Percentiles rank a stretch among this genome's conserved stretches.
phyloP scores from a whole-genome alignment of 2,329 filamentous ascomycete genomes.

The Lecanicillium sp. region DNA sequence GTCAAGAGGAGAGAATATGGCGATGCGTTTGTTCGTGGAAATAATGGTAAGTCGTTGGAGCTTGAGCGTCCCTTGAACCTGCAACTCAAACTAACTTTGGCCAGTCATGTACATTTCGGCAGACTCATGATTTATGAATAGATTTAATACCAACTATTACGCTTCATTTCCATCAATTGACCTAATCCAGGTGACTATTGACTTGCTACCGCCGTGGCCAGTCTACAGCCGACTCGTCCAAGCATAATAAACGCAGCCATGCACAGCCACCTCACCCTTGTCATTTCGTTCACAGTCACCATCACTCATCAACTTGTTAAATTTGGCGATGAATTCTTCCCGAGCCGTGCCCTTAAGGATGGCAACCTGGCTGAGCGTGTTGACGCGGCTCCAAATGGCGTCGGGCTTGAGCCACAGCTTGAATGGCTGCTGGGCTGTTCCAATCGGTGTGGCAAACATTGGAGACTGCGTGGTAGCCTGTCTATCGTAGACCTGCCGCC shows the following conservation, averaged over 20 bases:
- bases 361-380: constrained; percentile 61
- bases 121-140: constrained; percentile 31
- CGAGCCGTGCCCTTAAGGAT: constrained; percentile 45
- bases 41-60: constrained; percentile 64
- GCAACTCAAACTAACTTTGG: neutral
- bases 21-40: constrained; percentile 91
- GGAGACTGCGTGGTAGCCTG: constrained; percentile 40
- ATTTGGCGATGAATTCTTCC: constrained; percentile 37
- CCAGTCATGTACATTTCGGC: constrained; percentile 67
- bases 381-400: constrained; percentile 55
- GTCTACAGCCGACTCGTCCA: constrained; percentile 48
- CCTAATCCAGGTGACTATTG: neutral
- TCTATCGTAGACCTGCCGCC: constrained; percentile 57
- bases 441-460: constrained; percentile 54
- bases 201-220: too few relatives aligned
- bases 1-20: constrained; percentile 77
- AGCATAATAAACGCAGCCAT: constrained; percentile 55
- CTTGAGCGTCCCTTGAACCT: too few relatives aligned
- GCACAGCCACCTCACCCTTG: constrained; percentile 53
- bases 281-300: constrained; percentile 51
- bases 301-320: constrained; percentile 46
- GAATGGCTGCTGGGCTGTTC: constrained; percentile 48
- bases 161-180: constrained; percentile 7
- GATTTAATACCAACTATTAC: constrained; percentile 12
- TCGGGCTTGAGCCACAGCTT: constrained; percentile 51